Conservation (phyloP, 2,329 filamentous ascomycete species). For the Arthrinium phaeospermum region DNA sequence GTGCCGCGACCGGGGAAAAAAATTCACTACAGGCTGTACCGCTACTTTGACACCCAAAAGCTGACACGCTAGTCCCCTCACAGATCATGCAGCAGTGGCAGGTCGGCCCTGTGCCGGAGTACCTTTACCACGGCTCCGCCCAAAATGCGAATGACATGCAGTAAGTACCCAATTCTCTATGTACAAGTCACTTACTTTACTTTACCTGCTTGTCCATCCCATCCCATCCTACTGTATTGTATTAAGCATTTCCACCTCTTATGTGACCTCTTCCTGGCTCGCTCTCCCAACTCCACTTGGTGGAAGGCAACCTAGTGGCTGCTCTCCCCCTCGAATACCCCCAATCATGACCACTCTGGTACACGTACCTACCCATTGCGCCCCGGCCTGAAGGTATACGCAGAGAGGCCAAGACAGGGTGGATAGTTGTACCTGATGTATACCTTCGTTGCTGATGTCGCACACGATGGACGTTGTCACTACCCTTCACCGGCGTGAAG, state of each 20-base stretch:
- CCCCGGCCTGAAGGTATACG: conserved; percentile 3
- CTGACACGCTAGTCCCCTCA: conserved; percentile 36
- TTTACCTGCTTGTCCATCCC: conserved; percentile 23
- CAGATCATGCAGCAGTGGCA: conserved; percentile 68
- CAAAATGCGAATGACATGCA: conserved; percentile 62
- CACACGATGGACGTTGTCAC: conserved; percentile 16
- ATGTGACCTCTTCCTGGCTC: conserved; percentile 15
- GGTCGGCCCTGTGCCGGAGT: conserved; percentile 65
- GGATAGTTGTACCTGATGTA: conserved; percentile 27
- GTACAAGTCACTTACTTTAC: conserved; percentile 30
- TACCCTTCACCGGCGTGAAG: conserved; percentile 14
- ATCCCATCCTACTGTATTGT: conserved; percentile 7
- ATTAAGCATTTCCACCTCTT: conserved; percentile 18
- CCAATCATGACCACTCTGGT: neutral
- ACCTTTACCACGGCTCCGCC: conserved; percentile 59
- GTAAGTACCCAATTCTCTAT: conserved; percentile 55
- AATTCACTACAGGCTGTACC: neutral
- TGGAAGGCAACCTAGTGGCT: conserved; percentile 12
- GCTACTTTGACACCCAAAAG: conserved; percentile 23
- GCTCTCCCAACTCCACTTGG: conserved; percentile 6
- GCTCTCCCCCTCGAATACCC: conserved; percentile 14
- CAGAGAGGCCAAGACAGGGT: neutral
- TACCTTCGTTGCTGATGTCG: conserved; percentile 24
- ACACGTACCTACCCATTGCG: conserved; percentile 24
- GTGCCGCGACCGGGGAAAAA: neutral